These are phyloP conservation scores for Aspergillus sp. DNA, from an alignment of 2,329 filamentous ascomycete genomes.

Conservation along the genomic window DNA sequence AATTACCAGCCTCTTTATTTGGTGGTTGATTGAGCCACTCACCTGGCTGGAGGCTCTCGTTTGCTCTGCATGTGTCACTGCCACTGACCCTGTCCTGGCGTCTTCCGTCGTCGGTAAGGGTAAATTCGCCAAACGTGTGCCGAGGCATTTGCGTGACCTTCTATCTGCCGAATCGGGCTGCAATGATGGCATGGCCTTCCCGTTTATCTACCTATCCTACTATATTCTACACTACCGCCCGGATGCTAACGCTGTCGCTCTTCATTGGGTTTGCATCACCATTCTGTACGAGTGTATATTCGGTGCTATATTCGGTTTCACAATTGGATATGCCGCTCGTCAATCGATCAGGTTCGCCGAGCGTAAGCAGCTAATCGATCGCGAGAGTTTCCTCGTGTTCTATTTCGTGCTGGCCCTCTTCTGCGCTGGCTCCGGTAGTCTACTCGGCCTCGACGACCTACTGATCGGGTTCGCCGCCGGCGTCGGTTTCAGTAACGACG, in stretches of 20 bases:
- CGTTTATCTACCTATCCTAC: slow-evolving; percentile 88
- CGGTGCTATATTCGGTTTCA: slow-evolving; percentile 83
- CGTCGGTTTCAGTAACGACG: slow-evolving; percentile 98
- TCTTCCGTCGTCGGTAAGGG: slow-evolving; percentile 98
- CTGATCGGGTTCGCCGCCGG: slow-evolving; percentile 92
- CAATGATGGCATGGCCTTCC: slow-evolving; percentile 99
- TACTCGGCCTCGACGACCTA: slow-evolving; percentile 89
- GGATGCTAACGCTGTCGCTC: slow-evolving; percentile 66
- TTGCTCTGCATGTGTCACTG: slow-evolving; percentile 89
- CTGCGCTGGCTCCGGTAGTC: slow-evolving; percentile 87
- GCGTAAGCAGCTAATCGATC: slow-evolving; percentile 79
- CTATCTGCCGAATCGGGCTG: slow-evolving; percentile 96
- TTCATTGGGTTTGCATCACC: slow-evolving; percentile 85
- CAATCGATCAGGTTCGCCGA: slow-evolving; percentile 89
- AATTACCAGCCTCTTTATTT: slow-evolving; percentile 88
- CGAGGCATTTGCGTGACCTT: slow-evolving; percentile 93
- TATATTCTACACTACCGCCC: slow-evolving; percentile 84
- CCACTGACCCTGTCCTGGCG: slow-evolving; percentile 93
- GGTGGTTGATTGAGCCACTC: slow-evolving; percentile 79
- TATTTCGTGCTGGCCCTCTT: slow-evolving; percentile 97
- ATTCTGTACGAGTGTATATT: slow-evolving; percentile 96
- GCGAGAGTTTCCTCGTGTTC: slow-evolving; percentile 97
- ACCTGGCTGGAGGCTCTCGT: slow-evolving; percentile 88
- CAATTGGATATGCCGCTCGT: slow-evolving; percentile 83
- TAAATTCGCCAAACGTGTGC: slow-evolving; percentile 96